Percentiles rank a stretch among this genome's conserved stretches.
Evolutionary conservation across 352 stramenopile species (phyloP).

Genomic region (Pythium grandisporangium): DNA sequence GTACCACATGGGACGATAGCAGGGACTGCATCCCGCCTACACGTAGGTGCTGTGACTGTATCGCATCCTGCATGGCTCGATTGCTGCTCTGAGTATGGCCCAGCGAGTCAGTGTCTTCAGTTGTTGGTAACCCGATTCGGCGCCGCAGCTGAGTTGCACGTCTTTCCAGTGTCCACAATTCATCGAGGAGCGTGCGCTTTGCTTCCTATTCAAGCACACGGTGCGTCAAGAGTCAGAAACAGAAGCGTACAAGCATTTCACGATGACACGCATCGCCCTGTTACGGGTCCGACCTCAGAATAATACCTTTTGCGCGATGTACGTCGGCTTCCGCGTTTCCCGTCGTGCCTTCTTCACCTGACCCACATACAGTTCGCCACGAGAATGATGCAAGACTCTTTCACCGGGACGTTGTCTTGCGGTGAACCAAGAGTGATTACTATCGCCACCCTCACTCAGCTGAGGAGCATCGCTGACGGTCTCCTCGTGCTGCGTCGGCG

Average conservation of each 20-base stretch:
- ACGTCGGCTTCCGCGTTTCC: constrained; percentile 2
- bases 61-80: not conserved
- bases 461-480: too few relatives aligned
- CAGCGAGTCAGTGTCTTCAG: not conserved
- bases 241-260: not conserved
- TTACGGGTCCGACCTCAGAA: not conserved
- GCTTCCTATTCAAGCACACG: constrained; percentile 5
- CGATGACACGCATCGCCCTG: constrained; percentile 1
- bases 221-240: not conserved
- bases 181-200: constrained; percentile 4
- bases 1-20: constrained; percentile 5
- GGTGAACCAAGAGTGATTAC: too few relatives aligned
- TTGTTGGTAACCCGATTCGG: constrained; percentile 2
- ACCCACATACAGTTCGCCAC: too few relatives aligned
- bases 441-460: too few relatives aligned
- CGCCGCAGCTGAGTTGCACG: not conserved
- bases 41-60: not conserved
- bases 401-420: too few relatives aligned
- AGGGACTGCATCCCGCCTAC: not conserved
- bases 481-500: too few relatives aligned
- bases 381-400: too few relatives aligned
- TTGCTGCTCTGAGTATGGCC: not conserved
- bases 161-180: constrained; percentile 1
- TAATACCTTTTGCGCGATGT: constrained; percentile 1
- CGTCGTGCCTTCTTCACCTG: too few relatives aligned